phyloP scores from a whole-genome alignment of 257 asterid genomes.

The Solanum clarkiae region DNA sequence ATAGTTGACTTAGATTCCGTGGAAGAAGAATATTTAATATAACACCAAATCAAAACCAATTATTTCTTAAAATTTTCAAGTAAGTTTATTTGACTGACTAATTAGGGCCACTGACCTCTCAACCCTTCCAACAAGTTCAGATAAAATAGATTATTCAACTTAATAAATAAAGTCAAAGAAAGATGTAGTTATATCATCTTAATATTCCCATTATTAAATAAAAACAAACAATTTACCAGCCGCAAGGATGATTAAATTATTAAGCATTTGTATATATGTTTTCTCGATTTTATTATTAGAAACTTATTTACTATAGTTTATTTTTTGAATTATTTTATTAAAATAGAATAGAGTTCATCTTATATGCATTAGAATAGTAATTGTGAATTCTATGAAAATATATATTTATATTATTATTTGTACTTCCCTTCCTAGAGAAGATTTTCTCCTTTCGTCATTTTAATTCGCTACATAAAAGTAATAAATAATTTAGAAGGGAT shows the following conservation, averaged over 20 bases:
- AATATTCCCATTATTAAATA: neutral
- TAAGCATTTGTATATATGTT: neutral
- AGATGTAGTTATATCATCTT: neutral
- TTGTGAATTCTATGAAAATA: too few relatives aligned
- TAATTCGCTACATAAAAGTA: neutral
- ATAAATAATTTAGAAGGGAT: neutral
- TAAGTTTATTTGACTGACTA: neutral
- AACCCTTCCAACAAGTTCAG: neutral
- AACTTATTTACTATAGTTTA: too few relatives aligned
- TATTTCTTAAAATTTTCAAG: too few relatives aligned
- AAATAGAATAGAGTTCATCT: too few relatives aligned
- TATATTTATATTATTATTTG: too few relatives aligned
- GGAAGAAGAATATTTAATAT: neutral
- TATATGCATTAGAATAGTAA: too few relatives aligned
- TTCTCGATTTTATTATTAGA: neutral
- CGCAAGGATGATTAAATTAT: neutral
- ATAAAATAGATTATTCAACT: neutral
- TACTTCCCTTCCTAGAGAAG: neutral
- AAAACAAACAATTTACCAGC: neutral
- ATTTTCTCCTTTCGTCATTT: neutral
- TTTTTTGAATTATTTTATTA: neutral
- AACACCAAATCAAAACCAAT: too few relatives aligned
- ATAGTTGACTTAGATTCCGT: neutral
- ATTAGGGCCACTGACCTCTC: neutral
- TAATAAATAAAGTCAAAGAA: neutral